Conservation (phyloP, 371 early-diverging fungal species). For the Mortierella sp. region DNA sequence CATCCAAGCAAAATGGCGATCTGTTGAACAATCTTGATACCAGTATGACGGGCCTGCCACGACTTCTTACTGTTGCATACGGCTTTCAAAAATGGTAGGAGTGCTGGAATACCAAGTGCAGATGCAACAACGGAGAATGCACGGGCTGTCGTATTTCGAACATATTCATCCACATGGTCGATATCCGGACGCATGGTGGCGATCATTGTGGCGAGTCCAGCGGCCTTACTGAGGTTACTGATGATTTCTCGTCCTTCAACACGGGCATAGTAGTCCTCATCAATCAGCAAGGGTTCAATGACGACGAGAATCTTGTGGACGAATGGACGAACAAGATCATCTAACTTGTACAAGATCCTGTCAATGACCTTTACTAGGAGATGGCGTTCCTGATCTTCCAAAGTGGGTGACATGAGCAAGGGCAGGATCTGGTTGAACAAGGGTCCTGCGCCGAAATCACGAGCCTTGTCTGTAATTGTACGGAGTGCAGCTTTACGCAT, state of each 20-base stretch:
- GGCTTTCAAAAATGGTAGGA: constrained; percentile 95
- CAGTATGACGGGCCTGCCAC: constrained; percentile 99
- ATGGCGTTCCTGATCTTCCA: constrained; percentile 98
- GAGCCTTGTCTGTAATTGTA: constrained; percentile 95
- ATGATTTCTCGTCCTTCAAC: constrained; percentile 98
- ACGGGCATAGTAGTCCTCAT: constrained; percentile 97
- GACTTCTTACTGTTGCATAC: constrained; percentile 95
- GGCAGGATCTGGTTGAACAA: constrained; percentile 97
- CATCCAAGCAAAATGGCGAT: constrained; percentile 95
- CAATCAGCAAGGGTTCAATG: constrained; percentile 96
- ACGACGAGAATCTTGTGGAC: constrained; percentile 98
- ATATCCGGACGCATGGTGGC: constrained; percentile 98
- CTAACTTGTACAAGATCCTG: constrained; percentile 94
- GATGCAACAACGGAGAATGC: constrained; percentile 98
- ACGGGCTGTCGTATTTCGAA: constrained; percentile 97
- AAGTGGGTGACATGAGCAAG: constrained; percentile 93
- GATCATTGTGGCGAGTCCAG: constrained; percentile 98
- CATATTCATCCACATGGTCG: constrained; percentile 97
- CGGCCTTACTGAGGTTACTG: constrained; percentile 96
- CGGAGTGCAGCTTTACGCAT: constrained; percentile 93
- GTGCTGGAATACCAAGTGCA: constrained; percentile 94
- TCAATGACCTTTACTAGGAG: constrained; percentile 97
- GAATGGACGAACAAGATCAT: constrained; percentile 95
- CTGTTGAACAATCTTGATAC: constrained; percentile 97
- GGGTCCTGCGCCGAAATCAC: constrained; percentile 95